Evolutionary conservation across 2,329 filamentous ascomycete species (phyloP).

Genomic region (Talaromyces sp.): DNA sequence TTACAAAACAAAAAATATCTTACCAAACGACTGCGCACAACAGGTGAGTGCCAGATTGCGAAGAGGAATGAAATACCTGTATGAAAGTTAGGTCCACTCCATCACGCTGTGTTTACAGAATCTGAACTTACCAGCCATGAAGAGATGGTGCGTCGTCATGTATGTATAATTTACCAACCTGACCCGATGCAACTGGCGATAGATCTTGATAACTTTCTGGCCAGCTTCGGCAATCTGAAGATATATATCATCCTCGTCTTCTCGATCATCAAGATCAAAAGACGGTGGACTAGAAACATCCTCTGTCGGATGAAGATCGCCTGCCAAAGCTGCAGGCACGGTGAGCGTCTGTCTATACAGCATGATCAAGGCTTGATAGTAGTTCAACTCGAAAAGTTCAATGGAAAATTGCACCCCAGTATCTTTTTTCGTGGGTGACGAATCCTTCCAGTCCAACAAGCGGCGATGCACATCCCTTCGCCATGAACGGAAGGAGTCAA

Average conservation of each 20-base stretch:
- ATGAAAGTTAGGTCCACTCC: not conserved
- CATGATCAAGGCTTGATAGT: slow-evolving; percentile 97
- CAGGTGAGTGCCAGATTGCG: slow-evolving; percentile 92
- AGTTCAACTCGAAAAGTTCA: slow-evolving; percentile 90
- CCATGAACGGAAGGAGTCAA: slow-evolving; percentile 85
- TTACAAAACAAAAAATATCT: slow-evolving; percentile 34
- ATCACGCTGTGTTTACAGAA: not conserved
- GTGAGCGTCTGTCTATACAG: slow-evolving; percentile 87
- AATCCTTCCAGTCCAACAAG: slow-evolving; percentile 80
- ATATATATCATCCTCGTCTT: slow-evolving; percentile 86
- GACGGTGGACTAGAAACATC: slow-evolving; percentile 57
- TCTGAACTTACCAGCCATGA: slow-evolving; percentile 75
- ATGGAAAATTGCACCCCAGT: slow-evolving; percentile 86
- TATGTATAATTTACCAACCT: slow-evolving; percentile 95
- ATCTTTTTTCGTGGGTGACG: slow-evolving; percentile 70
- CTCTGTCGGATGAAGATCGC: slow-evolving; percentile 63
- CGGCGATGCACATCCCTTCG: slow-evolving; percentile 80
- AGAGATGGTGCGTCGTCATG: slow-evolving; percentile 89
- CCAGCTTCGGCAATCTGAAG: slow-evolving; percentile 93
- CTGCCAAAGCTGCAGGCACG: slow-evolving; percentile 78
- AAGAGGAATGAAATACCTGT: slow-evolving; percentile 84
- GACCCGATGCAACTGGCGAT: slow-evolving; percentile 81
- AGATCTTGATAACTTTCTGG: slow-evolving; percentile 85
- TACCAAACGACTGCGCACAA: slow-evolving; percentile 81
- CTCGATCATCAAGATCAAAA: slow-evolving; percentile 44